A percentile compares a stretch with the other conserved stretches of the same genome.
Conservation (phyloP, 805 yeast species). For the Kodamaea neixiangensis region DNA sequence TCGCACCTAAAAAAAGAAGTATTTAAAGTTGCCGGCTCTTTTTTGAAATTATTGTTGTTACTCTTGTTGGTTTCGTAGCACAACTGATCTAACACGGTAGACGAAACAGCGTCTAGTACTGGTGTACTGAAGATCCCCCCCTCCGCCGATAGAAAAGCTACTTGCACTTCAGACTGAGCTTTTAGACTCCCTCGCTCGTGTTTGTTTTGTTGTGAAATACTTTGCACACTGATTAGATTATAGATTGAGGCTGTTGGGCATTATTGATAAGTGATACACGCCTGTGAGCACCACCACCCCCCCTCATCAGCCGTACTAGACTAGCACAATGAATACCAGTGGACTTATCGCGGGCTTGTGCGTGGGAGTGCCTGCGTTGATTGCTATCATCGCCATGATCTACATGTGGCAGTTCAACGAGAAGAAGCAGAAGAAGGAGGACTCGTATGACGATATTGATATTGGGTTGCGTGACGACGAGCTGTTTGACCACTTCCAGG, state of each 20-base stretch:
- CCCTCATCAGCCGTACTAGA: not conserved
- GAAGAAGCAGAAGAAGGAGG: constrained; percentile 35
- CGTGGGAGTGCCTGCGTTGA: constrained; percentile 40
- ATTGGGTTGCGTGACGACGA: constrained; percentile 39
- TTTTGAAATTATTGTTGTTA: not conserved
- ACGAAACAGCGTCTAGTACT: not conserved
- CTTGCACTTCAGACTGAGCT: too few relatives aligned
- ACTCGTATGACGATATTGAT: constrained; percentile 31
- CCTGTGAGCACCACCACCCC: not conserved
- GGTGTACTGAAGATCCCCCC: not conserved
- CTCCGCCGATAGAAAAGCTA: too few relatives aligned
- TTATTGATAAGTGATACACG: too few relatives aligned
- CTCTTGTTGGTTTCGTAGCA: not conserved
- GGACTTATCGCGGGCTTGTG: constrained; percentile 44
- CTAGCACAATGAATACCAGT: constrained; percentile 11
- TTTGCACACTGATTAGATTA: not conserved
- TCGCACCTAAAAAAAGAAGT: constrained; percentile 6
- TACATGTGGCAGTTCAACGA: constrained; percentile 33
- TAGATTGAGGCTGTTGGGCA: not conserved
- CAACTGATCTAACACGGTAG: not conserved
- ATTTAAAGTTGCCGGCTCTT: constrained; percentile 5
- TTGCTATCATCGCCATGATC: constrained; percentile 23
- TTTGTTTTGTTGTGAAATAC: too few relatives aligned
- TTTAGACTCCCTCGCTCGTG: too few relatives aligned
- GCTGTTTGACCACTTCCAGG: constrained; percentile 37